Evolutionary conservation across 2,329 filamentous ascomycete genomes (phyloP).

Genomic region (Beauveria asiatica): DNA sequence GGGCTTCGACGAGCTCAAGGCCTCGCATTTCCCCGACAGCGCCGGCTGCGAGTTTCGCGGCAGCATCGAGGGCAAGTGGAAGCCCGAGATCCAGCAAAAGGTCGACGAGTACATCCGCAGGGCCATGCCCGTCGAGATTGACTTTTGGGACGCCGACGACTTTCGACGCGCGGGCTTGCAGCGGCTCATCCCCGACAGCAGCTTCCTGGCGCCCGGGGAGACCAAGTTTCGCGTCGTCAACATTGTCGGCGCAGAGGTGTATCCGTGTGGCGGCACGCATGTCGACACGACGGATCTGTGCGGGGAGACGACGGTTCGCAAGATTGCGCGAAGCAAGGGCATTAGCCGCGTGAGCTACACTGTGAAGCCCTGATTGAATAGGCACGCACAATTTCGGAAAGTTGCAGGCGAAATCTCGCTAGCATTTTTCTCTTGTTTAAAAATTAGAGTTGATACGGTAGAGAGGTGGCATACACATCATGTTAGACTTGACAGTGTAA

Average conservation of each 20-base stretch:
- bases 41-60: slow-evolving; percentile 62
- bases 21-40: slow-evolving; percentile 60
- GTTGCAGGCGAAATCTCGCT: not conserved
- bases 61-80: slow-evolving; percentile 54
- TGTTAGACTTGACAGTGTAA: not conserved
- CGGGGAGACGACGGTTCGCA: slow-evolving; percentile 55
- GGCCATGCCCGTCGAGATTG: slow-evolving; percentile 51
- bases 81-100: slow-evolving; percentile 51
- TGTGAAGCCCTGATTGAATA: slow-evolving; percentile 1
- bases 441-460: not conserved
- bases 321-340: slow-evolving; percentile 58
- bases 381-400: not conserved
- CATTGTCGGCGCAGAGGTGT: slow-evolving; percentile 59
- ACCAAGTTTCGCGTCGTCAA: slow-evolving; percentile 59
- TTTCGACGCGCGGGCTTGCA: slow-evolving; percentile 46
- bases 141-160: slow-evolving; percentile 60
- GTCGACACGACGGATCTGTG: slow-evolving; percentile 51
- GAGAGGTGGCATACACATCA: not conserved
- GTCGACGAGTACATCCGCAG: slow-evolving; percentile 49
- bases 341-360: slow-evolving; percentile 48
- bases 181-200: slow-evolving; percentile 44
- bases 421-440: not conserved
- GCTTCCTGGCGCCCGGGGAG: slow-evolving; percentile 33
- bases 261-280: slow-evolving; percentile 71
- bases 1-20: slow-evolving; percentile 58